A percentile compares a stretch with the other conserved stretches of the same genome.
These are phyloP conservation scores for Ceratocystis harringtonii DNA, from an alignment of 2,329 filamentous ascomycete species.

Conservation along the genomic window DNA sequence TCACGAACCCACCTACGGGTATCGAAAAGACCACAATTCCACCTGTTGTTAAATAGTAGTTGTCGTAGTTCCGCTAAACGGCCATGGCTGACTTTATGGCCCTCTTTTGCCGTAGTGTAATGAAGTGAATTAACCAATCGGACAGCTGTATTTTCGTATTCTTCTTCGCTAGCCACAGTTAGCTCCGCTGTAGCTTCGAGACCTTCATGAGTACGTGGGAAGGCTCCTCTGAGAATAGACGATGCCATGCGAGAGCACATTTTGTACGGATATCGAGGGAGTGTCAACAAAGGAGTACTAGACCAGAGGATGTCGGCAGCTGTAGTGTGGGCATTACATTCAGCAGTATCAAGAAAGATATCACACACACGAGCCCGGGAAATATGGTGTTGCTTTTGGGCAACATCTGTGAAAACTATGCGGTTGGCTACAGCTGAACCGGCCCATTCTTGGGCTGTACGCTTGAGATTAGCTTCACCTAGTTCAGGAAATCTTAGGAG, in stretches of 20 bases:
- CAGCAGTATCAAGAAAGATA: constrained; percentile 88
- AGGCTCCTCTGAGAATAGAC: constrained; percentile 76
- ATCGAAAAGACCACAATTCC: constrained; percentile 79
- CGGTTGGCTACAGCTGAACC: constrained; percentile 70
- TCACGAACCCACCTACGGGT: constrained; percentile 83
- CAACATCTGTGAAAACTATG: constrained; percentile 91
- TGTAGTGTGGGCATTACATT: constrained; percentile 96
- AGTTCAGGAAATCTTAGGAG: constrained; percentile 91
- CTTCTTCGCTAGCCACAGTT: constrained; percentile 59
- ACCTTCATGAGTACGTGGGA: constrained; percentile 60
- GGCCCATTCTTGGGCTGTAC: constrained; percentile 72
- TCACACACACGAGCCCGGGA: constrained; percentile 82
- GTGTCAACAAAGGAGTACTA: constrained; percentile 78
- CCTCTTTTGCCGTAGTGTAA: constrained; percentile 35
- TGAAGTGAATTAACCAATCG: constrained; percentile 47
- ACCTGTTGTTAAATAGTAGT: constrained; percentile 69
- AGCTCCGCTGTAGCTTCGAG: constrained; percentile 54
- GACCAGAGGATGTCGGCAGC: constrained; percentile 95
- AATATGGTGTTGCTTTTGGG: constrained; percentile 88
- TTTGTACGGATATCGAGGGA: constrained; percentile 87
- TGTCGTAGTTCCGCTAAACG: constrained; percentile 64
- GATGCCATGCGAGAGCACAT: constrained; percentile 99
- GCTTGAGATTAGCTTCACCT: constrained; percentile 69
- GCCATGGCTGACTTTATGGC: constrained; percentile 44
- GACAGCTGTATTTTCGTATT: constrained; percentile 71